Conservation (phyloP, 1,284 basidiomycete genomes). For the Bjerkandera adusta region DNA sequence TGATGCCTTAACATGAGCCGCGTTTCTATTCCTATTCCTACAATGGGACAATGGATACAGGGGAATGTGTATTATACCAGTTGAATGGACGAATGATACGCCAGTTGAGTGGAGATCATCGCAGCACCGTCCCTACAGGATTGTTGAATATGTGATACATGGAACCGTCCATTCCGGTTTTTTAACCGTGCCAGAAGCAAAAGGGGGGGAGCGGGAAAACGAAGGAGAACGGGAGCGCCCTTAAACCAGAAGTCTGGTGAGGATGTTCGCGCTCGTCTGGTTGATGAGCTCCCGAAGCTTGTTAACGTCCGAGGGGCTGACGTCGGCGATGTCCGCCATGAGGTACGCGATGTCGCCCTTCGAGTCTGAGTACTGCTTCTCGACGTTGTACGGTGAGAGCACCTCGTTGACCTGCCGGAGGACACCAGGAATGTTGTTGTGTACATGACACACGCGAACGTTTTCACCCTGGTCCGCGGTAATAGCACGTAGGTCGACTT, state of each 20-base stretch:
- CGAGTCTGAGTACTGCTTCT: slow-evolving; percentile 98
- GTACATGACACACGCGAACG: slow-evolving; percentile 94
- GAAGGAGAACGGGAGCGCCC: background rate
- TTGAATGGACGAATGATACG: slow-evolving; percentile 28
- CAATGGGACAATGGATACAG: slow-evolving; percentile 2
- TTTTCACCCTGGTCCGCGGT: slow-evolving; percentile 79
- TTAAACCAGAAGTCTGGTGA: slow-evolving; percentile 81
- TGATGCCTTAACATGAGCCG: slow-evolving; percentile 1
- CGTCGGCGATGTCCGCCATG: slow-evolving; percentile 94
- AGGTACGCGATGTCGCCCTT: slow-evolving; percentile 95
- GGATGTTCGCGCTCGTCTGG: slow-evolving; percentile 81
- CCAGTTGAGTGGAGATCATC: slow-evolving; percentile 38
- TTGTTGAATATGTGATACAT: slow-evolving; percentile 15
- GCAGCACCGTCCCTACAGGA: slow-evolving; percentile 7
- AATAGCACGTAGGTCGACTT: slow-evolving; percentile 94
- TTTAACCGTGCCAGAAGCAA: slow-evolving; percentile 2
- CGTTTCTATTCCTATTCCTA: slow-evolving; percentile 4
- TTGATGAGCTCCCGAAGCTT: slow-evolving; percentile 84
- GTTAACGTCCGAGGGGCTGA: slow-evolving; percentile 81
- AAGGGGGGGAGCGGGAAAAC: slow-evolving; percentile 1
- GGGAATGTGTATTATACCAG: slow-evolving; percentile 21
- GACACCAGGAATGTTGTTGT: slow-evolving; percentile 97
- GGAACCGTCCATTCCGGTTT: slow-evolving; percentile 34
- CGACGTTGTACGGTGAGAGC: slow-evolving; percentile 94
- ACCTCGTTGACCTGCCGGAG: slow-evolving; percentile 94